Evolutionary conservation across 768 basidiomycete species (phyloP).

Genomic region (Macrolepiota dolichaula): DNA sequence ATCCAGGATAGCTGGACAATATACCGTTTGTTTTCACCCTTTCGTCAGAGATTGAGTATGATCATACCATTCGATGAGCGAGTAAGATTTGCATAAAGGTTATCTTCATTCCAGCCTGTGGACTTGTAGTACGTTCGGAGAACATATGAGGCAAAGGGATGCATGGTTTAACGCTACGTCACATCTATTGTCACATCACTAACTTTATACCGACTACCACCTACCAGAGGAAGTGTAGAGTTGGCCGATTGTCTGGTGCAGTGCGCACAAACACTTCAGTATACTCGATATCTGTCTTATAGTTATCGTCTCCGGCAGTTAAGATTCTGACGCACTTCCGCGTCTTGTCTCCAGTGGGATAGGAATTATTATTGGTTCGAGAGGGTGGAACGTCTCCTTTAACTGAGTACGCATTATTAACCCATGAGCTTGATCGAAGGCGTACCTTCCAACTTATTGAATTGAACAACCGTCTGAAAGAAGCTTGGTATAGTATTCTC

Average conservation of each 20-base stretch:
- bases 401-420: neutral
- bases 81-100: slow-evolving; percentile 86
- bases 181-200: neutral
- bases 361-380: neutral
- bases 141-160: slow-evolving; percentile 86
- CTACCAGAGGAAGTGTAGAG: slow-evolving; percentile 1
- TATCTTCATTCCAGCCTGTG: slow-evolving; percentile 98
- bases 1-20: slow-evolving; percentile 75
- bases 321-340: neutral
- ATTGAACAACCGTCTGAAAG: slow-evolving; percentile 1
- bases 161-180: slow-evolving; percentile 43
- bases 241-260: neutral
- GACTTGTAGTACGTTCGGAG: slow-evolving; percentile 85
- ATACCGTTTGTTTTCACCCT: slow-evolving; percentile 6
- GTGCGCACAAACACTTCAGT: neutral
- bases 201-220: no score
- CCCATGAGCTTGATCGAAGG: neutral
- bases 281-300: neutral
- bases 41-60: neutral
- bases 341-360: neutral
- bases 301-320: neutral
- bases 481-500: neutral
- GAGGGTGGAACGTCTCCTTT: neutral
- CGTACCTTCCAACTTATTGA: neutral
- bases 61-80: slow-evolving; percentile 79